Evolutionary conservation across 495 filamentous ascomycete species (phyloP), one percentile per base, ranked within the genome.

Genomic region (Geoglossum glabrum): DNA sequence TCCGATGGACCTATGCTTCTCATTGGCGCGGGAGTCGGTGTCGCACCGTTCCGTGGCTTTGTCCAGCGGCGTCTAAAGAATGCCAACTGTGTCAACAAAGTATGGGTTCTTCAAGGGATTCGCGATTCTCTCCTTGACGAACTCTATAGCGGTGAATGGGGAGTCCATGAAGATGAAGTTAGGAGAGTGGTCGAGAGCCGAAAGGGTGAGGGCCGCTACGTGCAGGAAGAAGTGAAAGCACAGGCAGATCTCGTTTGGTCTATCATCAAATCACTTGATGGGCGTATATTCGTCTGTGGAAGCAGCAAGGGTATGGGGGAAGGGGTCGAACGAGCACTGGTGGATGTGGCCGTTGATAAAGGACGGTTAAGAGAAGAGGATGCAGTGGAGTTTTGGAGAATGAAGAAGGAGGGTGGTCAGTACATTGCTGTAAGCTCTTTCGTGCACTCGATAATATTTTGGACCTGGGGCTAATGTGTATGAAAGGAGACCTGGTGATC

Each of bases 91-190:
- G 90, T 88, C 51, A 98, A 97, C 73, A 98, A 98, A 71, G 92
- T 97, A 63, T 98, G 92, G 92, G 90, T 98, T 52, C 79, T 98
- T 45, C 92, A 98, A 70, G 92, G 92, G n/a, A 79, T 97, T 30
- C 84, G 92, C 1, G 92, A 98, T 69, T 85, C 84, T 13, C 74
- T 90, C 0, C 77, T 97, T 27, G 92, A 98, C 63, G 92, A 98
- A 72, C 76, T 98, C 13, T 98, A 98, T 72, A 84, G 80, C 43
- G 92, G 92, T 59, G 92, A 98, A 66, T 94, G 93, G 82, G 92
- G 92, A 59, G 87, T 92, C 8, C 82, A 95, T 59, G 92, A 97
- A 68, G 78, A 82, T 43, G 82, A 94, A 69, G 87, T 98, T 59
- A 94, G 94, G 70, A 84, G 81, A 46, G 90, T 98, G 3, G 90